Conservation (phyloP, 768 basidiomycete genomes). For the Phanerodontia chrysosporium region DNA sequence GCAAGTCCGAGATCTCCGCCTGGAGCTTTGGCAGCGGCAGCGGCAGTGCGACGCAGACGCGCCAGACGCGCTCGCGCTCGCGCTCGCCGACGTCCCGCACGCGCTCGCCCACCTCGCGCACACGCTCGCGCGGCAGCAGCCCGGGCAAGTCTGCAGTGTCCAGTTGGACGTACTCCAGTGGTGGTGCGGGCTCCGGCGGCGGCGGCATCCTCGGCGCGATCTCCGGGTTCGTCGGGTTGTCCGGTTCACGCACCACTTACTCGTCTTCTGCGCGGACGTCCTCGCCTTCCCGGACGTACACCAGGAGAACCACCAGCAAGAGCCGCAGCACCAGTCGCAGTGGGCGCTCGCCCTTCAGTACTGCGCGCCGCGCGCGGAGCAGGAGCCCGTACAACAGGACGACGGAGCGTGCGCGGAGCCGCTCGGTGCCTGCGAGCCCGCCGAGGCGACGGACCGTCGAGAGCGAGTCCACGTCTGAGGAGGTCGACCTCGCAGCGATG, state of each 20-base stretch:
- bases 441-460: not conserved
- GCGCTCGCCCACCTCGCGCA: not conserved
- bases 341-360: not conserved
- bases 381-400: not conserved
- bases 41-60: not conserved
- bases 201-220: not conserved
- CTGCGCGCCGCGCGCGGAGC: not conserved
- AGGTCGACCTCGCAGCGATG: not conserved
- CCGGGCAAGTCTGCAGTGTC: not conserved
- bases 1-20: not conserved
- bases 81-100: not conserved
- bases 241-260: not conserved
- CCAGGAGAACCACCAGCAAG: not conserved
- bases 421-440: too few relatives aligned
- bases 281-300: not conserved
- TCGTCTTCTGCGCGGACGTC: not conserved
- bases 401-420: not conserved
- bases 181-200: not conserved
- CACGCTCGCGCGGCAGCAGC: not conserved
- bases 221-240: not conserved
- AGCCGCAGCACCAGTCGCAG: not conserved
- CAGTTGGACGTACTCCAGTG: not conserved
- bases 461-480: not conserved
- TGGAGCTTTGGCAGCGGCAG: slow-evolving; percentile 1
- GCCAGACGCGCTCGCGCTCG: not conserved